Base-by-base conservation (phyloP, 208 protist species). In the Trypanosoma cruzi region DNA sequence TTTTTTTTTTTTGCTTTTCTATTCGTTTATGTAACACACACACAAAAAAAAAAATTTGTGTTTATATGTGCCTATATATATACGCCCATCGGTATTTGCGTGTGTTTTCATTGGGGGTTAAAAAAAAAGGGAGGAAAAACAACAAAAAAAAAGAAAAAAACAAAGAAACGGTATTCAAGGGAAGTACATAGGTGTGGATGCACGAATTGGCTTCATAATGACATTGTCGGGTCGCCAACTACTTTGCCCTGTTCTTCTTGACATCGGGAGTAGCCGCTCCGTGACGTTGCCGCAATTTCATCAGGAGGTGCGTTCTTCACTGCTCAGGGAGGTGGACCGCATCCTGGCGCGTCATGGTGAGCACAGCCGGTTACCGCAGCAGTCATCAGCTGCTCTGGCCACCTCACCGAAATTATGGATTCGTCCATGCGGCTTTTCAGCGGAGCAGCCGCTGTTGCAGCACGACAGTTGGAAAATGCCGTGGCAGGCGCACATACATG, bases 221-320 rank as follows among this genome's bases (percentile, higher is more conserved):
- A n/a, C 29, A 14, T 32, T 53, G 28, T 16, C 31, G n/a, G 28
- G 18, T n/a, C 44, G 28, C 11, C 22, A 3, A 5, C 61, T 31
- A n/a, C 4, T 75, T 40, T 75, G 69, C 29, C 63, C 63, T 36
- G 54, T 75, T 50, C 56, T 75, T 18, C 11, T 75, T 24, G 56
- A 69, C 56, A 75, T 75, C 55, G 70, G 63, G n/a, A 69, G 70
- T 29, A 75, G 70, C 29, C 46, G 70, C 34, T 42, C 63, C 1
- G 62, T 76, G 46, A 71, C 77, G 18, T 32, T 74, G 22, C 50
- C 77, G 24, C 74, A 70, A 52, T 48, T 77, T n/a, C 46, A 60
- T 24, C 42, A 42, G 24, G 62, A 52, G 24, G 63, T 82, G 5
- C 50, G 57, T 50, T 68, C 70, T 20, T 68, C 64, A 11, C 24